Percentiles rank a stretch among this genome's conserved stretches.
These are phyloP conservation scores for Lanmaoa pseudosensibilis DNA, from an alignment of 768 basidiomycete species.

Conservation along the genomic window DNA sequence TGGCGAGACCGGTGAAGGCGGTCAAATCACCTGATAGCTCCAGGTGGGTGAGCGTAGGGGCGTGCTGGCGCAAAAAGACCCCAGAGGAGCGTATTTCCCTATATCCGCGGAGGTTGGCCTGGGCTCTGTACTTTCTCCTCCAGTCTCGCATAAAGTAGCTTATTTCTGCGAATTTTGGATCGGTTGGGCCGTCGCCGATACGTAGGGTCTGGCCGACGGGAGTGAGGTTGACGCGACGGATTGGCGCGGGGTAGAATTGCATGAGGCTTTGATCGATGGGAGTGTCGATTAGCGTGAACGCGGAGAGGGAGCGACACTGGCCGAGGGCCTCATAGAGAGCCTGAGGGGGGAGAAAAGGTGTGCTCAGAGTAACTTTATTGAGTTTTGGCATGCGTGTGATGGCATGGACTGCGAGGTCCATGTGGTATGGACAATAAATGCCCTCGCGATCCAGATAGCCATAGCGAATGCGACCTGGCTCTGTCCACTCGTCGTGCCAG, in stretches of 20 bases:
- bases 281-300: constrained; percentile 33
- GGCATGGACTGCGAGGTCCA: constrained; percentile 27
- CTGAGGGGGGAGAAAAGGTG: constrained; percentile 34
- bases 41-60: constrained; percentile 29
- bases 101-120: constrained; percentile 30
- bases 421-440: constrained; percentile 31
- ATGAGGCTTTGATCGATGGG: constrained; percentile 37
- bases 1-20: constrained; percentile 26
- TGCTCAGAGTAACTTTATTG: constrained; percentile 28
- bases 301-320: constrained; percentile 27
- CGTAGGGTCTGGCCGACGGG: constrained; percentile 37
- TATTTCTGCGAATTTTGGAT: constrained; percentile 33
- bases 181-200: constrained; percentile 35
- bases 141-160: constrained; percentile 37
- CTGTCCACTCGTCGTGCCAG: constrained; percentile 40
- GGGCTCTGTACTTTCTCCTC: constrained; percentile 36
- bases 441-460: constrained; percentile 34
- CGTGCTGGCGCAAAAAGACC: constrained; percentile 32
- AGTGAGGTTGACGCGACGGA: constrained; percentile 29
- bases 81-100: constrained; percentile 32
- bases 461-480: constrained; percentile 35
- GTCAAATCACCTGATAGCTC: constrained; percentile 35
- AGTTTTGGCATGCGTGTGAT: constrained; percentile 33
- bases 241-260: constrained; percentile 28
- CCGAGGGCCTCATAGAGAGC: constrained; percentile 30